Base-by-base conservation (phyloP, 1,139 yeast genomes). In the Geotrichum phurueaensis region DNA sequence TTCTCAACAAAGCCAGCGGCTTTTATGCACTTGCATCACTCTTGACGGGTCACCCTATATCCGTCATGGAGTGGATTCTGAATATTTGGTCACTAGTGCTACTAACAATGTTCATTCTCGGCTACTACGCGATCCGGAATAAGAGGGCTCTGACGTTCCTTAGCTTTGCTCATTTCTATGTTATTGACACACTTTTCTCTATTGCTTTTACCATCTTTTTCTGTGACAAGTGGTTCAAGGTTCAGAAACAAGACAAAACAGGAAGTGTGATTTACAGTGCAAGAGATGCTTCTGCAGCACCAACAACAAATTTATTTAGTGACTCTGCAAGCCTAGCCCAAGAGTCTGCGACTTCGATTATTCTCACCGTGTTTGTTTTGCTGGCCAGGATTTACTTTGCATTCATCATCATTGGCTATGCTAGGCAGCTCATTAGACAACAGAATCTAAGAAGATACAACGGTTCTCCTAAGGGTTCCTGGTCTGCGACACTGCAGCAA, bases 1-100 rank as follows among this genome's bases (percentile, higher is more conserved):
- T 91, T 54, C 80, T 92, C 67, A 92, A 94, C 76, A 92, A 92
- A 73, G 90, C 94, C 64, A 86, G 96, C 61, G 97, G 98, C 10
- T 78, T 86, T 31, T 94, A 87, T 73, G 99, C 98, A 33, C 78
- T 92, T 51, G 77, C 92, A 45, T 91, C 98, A 0, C 75, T 94
- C 52, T 81, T 94, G 69, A 92, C 97, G 0, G 79, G 97, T 1
- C 97, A 91, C 69, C 96, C 95, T 1, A 80, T 92, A 62, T 86
- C 85, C 65, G 83, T 85, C 64, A 78, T 87, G 78, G 97, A 94
- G 71, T 89, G 97, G 96, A 66, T 87, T 1, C 84, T 87, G 68
- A 90, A 92, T 73, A 70, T 86, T 48, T 74, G 86, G 66, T 86
- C 96, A 3, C 77, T 89, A 20, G 61, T 81, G 3, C 78, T 84